Base-by-base conservation (phyloP, 1,284 basidiomycete genomes). In the Blastosporella zonata region DNA sequence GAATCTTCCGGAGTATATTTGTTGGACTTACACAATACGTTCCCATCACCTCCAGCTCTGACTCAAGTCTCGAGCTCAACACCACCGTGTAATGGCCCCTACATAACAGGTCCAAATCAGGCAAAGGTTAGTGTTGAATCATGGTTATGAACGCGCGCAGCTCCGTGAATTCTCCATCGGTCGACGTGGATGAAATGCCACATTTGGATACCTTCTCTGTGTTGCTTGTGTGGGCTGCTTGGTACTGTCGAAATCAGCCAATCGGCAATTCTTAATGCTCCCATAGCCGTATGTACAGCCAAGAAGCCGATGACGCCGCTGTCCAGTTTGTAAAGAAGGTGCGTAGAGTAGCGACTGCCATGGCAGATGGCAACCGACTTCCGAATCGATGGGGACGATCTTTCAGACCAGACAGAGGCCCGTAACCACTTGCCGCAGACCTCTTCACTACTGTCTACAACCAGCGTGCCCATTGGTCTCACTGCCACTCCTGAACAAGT, bases 291-390 rank as follows among this genome's bases (percentile, higher is more conserved):
- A 34, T 35, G 27, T 43, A 31, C 25, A 22, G 20, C 13, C 38
- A 31, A 18, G 34, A n/a, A 13, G 22, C 23, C 34, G 43, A 46
- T n/a, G 25, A 43, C 39, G 28, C 27, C n/a, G 10, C 29, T 47
- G 36, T 31, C 23, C 27, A 43, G 43, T 37, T 27, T 25, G 21
- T 31, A n/a, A 20, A 47, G n/a, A 25, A 44, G 39, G 31, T 35
- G 43, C 38, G 47, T n/a, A 35, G 40, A 47, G 29, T 43, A 20
- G 21, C 40, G 23, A 20, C 21, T 49, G 45, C 40, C 25, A 29
- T 54, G 47, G 42, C 52, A 49, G 53, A 52, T 54, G 50, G 40
- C 38, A 52, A 52, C 49, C 53, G 12, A 48, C 49, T 22, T 50
- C 31, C 21, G 28, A 40, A 43, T 36, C 35, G 12, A 29, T 21